Conservation (phyloP, 2,329 filamentous ascomycete species). For the Pestalotiopsis fici region DNA sequence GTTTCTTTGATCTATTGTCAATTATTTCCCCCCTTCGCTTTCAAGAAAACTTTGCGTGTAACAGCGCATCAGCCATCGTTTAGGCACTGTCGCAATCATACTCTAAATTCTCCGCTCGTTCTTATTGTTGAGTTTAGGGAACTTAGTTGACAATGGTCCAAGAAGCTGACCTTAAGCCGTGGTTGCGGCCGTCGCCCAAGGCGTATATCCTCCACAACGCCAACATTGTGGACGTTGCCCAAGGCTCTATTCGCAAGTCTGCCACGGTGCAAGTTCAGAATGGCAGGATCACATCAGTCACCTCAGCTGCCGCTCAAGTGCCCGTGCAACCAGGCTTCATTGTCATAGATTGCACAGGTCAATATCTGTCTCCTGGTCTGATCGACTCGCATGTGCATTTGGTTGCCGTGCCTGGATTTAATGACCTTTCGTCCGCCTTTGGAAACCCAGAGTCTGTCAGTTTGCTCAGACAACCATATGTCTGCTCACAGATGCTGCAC, state of each 20-base stretch:
- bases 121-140: background rate
- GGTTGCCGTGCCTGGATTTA: conserved; percentile 22
- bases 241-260: conserved; percentile 14
- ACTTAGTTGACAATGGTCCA: conserved; percentile 19
- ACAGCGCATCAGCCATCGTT: background rate
- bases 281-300: conserved; percentile 19
- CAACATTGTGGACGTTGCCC: conserved; percentile 22
- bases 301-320: background rate
- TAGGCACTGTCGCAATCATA: background rate
- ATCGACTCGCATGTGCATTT: conserved; percentile 25
- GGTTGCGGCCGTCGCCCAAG: conserved; percentile 19
- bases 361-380: conserved; percentile 15
- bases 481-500: conserved; percentile 46
- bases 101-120: background rate
- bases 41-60: background rate
- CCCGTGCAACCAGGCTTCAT: background rate
- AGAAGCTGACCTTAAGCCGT: conserved; percentile 23
- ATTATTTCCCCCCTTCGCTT: background rate
- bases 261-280: conserved; percentile 16
- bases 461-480: conserved; percentile 41
- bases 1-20: background rate
- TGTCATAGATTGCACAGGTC: conserved; percentile 15
- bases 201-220: conserved; percentile 21
- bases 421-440: conserved; percentile 18
- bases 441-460: conserved; percentile 27